Evolutionary conservation across 148 eudicot species (phyloP), one percentile per base, ranked within the genome.

Genomic region (Nepenthes mirabilis): DNA sequence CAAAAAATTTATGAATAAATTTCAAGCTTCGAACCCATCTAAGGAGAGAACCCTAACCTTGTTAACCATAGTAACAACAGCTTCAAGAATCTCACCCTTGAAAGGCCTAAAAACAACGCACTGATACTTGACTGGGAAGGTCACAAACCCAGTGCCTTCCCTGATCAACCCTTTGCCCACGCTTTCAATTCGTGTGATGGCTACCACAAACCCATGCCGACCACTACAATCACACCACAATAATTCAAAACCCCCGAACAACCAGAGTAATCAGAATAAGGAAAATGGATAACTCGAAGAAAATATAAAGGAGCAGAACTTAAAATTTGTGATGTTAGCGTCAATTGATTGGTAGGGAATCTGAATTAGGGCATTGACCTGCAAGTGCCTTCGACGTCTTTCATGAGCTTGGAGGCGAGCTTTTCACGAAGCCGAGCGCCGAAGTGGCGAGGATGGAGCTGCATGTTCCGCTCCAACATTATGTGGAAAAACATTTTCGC

Each of bases 351-450:
- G 23, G 23, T 23, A 23, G 23, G 23, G 23, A 13, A 13, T 32
- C 23, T 36, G 36, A 37, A 34, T 55, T 14, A 1, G 1, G 14
- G 48, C 43, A 49, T 57, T 5, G 36, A 91, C 97, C 91, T 91
- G 90, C 97, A 91, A 73, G 97, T 91, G 63, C 96, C 97, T 60
- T 91, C 97, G 0, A 91, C 94, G 50, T 91, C 96, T 67, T 83
- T 88, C 86, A 91, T 83, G 51, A 91, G 94, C 62, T 91, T 85
- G 54, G 97, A 52, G 36, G 82, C 73, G n/a, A 91, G 91, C 68
- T 88, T 91, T 2, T 85, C 94, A 0, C 96, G 86, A 32, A 91
- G 83, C 34, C 91, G 90, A 55, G 94, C 83, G 8, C 94, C 97
- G 35, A 91, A 91, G 70, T 91, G 90, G 56, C 96, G 88, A 11